Percentiles rank a stretch among this genome's conserved stretches.
These are phyloP conservation scores for Vaccinium vitisidaea DNA, from an alignment of 148 eudicot genomes.

Conservation along the genomic window DNA sequence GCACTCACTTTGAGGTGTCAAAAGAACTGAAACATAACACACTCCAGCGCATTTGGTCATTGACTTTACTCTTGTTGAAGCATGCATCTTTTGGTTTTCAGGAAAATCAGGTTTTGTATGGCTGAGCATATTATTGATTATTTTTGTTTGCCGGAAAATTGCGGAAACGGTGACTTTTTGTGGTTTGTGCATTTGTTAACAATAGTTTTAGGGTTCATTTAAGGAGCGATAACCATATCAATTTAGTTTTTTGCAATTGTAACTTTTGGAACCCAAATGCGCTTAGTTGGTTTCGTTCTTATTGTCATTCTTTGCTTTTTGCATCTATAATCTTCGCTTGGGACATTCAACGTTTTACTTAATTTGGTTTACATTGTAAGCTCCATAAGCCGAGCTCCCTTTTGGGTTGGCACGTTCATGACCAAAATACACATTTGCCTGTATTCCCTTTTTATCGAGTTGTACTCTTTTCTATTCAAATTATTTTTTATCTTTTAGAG, in stretches of 20 bases:
- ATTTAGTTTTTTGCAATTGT: not conserved
- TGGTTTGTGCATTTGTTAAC: not conserved
- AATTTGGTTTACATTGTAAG: conserved; percentile 8
- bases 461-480: too few relatives aligned
- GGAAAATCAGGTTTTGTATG: not conserved
- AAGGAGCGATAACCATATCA: not conserved
- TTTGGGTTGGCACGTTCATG: too few relatives aligned
- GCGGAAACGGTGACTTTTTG: not conserved
- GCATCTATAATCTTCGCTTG: not conserved
- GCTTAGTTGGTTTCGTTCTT: not conserved
- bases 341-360: not conserved
- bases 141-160: not conserved
- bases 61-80: not conserved
- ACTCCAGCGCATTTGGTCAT: not conserved
- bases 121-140: not conserved
- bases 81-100: not conserved
- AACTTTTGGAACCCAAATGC: not conserved
- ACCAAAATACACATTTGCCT: too few relatives aligned
- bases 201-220: not conserved
- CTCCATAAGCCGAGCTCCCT: too few relatives aligned
- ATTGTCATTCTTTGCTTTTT: not conserved
- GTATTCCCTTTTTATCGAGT: too few relatives aligned
- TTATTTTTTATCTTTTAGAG: too few relatives aligned
- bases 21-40: not conserved
- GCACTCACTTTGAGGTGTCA: not conserved